These are phyloP conservation scores for Penicillium sp. DNA, from an alignment of 2,329 filamentous ascomycete species.

Conservation along the genomic window DNA sequence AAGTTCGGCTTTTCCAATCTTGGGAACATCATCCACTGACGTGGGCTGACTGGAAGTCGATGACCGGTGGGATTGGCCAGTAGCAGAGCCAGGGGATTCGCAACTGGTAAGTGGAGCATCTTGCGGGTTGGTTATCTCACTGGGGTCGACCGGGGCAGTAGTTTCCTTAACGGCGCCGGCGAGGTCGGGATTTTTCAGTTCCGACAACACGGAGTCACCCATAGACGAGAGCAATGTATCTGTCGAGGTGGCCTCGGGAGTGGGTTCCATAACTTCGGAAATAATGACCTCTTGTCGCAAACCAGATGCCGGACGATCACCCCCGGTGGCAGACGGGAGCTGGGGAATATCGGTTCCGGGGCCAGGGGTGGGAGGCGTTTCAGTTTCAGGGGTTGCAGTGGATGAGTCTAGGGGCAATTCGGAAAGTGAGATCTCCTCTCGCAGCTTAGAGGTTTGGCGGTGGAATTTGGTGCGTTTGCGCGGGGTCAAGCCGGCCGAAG, in stretches of 20 bases:
- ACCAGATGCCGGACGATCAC: conserved; percentile 14
- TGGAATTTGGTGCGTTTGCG: conserved; percentile 40
- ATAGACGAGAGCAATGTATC: conserved; percentile 13
- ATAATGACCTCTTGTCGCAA: conserved; percentile 19
- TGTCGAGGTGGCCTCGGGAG: conserved; percentile 9
- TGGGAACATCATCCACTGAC: conserved; percentile 34
- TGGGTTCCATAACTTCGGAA: conserved; percentile 8
- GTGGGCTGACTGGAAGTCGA: conserved; percentile 43
- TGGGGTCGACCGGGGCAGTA: conserved; percentile 9
- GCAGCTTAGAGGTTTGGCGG: conserved; percentile 39
- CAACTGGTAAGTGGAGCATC: conserved; percentile 22
- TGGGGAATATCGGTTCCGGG: conserved; percentile 8
- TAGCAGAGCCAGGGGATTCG: conserved; percentile 33
- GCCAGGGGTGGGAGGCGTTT: conserved; percentile 12
- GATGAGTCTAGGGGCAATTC: conserved; percentile 34
- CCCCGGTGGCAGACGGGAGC: not conserved
- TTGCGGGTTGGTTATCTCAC: conserved; percentile 11
- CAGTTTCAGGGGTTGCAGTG: conserved; percentile 13
- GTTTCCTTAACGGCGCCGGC: not conserved
- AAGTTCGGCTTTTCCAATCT: not conserved
- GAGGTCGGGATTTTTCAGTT: conserved; percentile 2
- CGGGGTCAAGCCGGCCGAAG: conserved; percentile 30
- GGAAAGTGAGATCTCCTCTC: conserved; percentile 41
- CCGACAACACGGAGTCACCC: not conserved
- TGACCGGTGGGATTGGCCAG: conserved; percentile 38